Conservation (phyloP, 169 alveolate species). For the Plasmodium vivax region DNA sequence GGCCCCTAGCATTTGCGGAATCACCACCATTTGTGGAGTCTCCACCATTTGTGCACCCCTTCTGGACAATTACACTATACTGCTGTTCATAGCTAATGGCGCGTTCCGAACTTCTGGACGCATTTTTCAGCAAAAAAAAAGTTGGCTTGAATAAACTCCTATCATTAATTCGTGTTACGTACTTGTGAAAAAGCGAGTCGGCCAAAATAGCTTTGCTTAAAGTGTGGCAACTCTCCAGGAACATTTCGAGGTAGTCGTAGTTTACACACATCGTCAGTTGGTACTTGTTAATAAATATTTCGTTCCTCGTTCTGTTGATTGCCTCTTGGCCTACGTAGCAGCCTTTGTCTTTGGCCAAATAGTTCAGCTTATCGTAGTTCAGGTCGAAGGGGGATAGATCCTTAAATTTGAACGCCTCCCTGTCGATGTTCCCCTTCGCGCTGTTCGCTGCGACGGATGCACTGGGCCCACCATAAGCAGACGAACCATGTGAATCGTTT, state of each 20-base stretch:
- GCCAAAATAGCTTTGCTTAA: neutral
- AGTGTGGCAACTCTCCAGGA: neutral
- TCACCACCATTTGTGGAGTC: neutral
- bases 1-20: neutral
- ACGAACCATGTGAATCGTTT: neutral
- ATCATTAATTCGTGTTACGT: conserved; percentile 25
- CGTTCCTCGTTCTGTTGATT: conserved; percentile 78
- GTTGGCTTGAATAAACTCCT: conserved; percentile 27
- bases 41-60: neutral
- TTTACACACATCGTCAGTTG: conserved; percentile 64
- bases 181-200: conserved; percentile 17
- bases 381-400: conserved; percentile 80
- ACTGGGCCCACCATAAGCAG: neutral
- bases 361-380: conserved; percentile 75
- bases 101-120: neutral
- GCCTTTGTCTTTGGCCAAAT: conserved; percentile 79
- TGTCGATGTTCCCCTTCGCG: neutral
- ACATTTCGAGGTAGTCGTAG: conserved; percentile 55
- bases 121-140: conserved; percentile 59
- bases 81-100: conserved; percentile 17
- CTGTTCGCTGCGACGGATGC: neutral
- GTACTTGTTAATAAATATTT: conserved; percentile 79
- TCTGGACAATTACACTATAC: conserved; percentile 15
- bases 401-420: conserved; percentile 28
- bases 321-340: conserved; percentile 86